Conservation (phyloP, 148 eudicot genomes). For the Nyssa sinensis region DNA sequence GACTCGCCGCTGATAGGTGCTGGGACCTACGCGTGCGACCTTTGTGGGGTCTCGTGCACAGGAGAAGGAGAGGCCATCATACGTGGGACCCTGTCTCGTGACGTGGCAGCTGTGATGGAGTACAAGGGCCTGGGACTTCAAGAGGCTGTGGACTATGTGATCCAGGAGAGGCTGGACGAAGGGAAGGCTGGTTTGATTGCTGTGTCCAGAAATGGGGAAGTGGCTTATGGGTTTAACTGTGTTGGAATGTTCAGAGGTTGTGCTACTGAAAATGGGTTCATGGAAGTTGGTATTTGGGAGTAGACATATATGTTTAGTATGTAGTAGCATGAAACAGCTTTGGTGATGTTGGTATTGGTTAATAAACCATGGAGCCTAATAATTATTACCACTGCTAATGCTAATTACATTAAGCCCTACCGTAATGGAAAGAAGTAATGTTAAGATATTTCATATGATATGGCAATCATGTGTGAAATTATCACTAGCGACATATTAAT, state of each 20-base stretch:
- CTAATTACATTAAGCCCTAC: too few relatives aligned
- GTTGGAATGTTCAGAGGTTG: slow-evolving; percentile 87
- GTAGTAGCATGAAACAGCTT: not conserved
- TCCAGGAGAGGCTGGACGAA: slow-evolving; percentile 60
- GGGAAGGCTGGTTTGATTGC: slow-evolving; percentile 87
- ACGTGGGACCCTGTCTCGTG: slow-evolving; percentile 76
- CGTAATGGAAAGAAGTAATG: too few relatives aligned
- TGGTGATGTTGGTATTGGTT: too few relatives aligned
- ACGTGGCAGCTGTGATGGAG: slow-evolving; percentile 93
- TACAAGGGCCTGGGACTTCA: slow-evolving; percentile 71
- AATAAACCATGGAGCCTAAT: too few relatives aligned
- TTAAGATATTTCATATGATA: too few relatives aligned
- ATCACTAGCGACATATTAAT: too few relatives aligned
- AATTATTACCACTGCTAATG: too few relatives aligned
- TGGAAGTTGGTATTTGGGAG: slow-evolving; percentile 85
- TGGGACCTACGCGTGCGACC: slow-evolving; percentile 75
- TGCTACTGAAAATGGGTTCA: slow-evolving; percentile 75
- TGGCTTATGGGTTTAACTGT: slow-evolving; percentile 72
- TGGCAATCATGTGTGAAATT: too few relatives aligned
- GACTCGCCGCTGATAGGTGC: slow-evolving; percentile 85
- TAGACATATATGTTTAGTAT: slow-evolving; percentile 1
- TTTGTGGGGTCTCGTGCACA: slow-evolving; percentile 84
- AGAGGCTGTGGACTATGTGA: slow-evolving; percentile 84
- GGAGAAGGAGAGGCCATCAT: slow-evolving; percentile 94
- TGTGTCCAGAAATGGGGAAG: slow-evolving; percentile 69